Percentiles rank a stretch among this genome's conserved stretches.
These are phyloP conservation scores for Neurospora sp. DNA, from an alignment of 495 filamentous ascomycete species.

Conservation along the genomic window DNA sequence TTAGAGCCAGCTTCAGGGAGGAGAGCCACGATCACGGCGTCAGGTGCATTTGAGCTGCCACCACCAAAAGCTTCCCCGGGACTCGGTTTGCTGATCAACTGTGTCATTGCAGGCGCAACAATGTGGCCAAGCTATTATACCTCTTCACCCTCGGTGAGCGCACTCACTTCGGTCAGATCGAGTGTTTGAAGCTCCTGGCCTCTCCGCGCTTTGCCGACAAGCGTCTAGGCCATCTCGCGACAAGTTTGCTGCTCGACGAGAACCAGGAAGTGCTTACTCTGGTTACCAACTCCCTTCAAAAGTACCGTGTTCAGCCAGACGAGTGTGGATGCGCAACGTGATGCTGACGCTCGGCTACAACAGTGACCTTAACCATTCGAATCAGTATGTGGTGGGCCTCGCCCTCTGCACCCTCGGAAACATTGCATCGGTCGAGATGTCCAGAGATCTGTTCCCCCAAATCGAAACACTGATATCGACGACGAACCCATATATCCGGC, in stretches of 20 bases:
- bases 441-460: constrained; percentile 92
- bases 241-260: constrained; percentile 92
- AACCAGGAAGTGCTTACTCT: constrained; percentile 96
- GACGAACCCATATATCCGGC: constrained; percentile 90
- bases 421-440: constrained; percentile 97
- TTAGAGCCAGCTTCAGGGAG: constrained; percentile 92
- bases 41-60: constrained; percentile 44
- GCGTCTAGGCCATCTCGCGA: constrained; percentile 88
- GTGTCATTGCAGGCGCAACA: constrained; percentile 67
- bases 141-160: constrained; percentile 97
- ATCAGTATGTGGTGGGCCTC: constrained; percentile 96
- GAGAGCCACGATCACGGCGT: constrained; percentile 86
- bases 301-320: constrained; percentile 44
- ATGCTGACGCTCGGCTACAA: constrained; percentile 22
- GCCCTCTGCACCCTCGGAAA: constrained; percentile 93
- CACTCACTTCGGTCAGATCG: constrained; percentile 98
- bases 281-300: constrained; percentile 95
- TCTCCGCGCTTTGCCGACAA: constrained; percentile 98
- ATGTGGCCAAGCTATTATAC: constrained; percentile 96
- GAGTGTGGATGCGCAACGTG: background rate
- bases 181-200: constrained; percentile 94
- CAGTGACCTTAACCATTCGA: constrained; percentile 92
- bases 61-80: background rate
- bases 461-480: constrained; percentile 84
- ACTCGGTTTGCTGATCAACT: constrained; percentile 8